Percentiles rank a stretch among this genome's conserved stretches.
Evolutionary conservation across 2,329 filamentous ascomycete species (phyloP).

Genomic region (Xylariaceae sp.): DNA sequence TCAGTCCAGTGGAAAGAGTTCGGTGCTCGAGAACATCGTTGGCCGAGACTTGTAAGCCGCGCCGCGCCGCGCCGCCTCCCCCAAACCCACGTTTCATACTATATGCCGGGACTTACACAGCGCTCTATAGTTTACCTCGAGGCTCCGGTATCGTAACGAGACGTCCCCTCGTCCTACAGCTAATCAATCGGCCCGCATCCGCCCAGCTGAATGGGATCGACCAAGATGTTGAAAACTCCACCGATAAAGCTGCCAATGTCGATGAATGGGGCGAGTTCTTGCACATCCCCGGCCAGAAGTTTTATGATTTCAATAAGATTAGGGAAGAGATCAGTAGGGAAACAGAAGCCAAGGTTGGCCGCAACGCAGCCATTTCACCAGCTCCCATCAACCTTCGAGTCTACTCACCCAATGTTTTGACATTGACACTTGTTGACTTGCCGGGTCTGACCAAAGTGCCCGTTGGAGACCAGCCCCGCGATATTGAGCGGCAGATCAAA

Average conservation of each 20-base stretch:
- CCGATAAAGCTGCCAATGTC: constrained; percentile 81
- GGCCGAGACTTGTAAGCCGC: constrained; percentile 89
- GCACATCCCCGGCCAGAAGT: constrained; percentile 95
- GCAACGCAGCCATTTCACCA: constrained; percentile 93
- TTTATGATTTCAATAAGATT: constrained; percentile 97
- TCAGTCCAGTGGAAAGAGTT: constrained; percentile 99
- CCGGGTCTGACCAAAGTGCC: constrained; percentile 95
- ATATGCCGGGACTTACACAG: constrained; percentile 5
- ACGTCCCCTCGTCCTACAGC: constrained; percentile 91
- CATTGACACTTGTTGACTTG: constrained; percentile 91
- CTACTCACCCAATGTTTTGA: constrained; percentile 97
- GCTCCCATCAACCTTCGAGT: constrained; percentile 96
- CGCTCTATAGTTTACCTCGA: constrained; percentile 70
- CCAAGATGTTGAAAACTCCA: constrained; percentile 60
- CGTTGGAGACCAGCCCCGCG: constrained; percentile 90
- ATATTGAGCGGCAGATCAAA: constrained; percentile 93
- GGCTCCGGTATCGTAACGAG: constrained; percentile 96
- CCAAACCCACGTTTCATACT: neutral
- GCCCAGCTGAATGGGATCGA: constrained; percentile 68
- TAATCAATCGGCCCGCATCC: constrained; percentile 79
- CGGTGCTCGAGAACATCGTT: constrained; percentile 97
- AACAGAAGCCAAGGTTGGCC: constrained; percentile 93
- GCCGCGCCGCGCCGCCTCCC: too few relatives aligned
- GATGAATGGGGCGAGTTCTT: constrained; percentile 99
- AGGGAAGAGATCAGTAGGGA: constrained; percentile 95